Percentiles rank a stretch among this genome's conserved stretches.
phyloP scores from a whole-genome alignment of 1,139 yeast species.

The Hansenula lynferdii region DNA sequence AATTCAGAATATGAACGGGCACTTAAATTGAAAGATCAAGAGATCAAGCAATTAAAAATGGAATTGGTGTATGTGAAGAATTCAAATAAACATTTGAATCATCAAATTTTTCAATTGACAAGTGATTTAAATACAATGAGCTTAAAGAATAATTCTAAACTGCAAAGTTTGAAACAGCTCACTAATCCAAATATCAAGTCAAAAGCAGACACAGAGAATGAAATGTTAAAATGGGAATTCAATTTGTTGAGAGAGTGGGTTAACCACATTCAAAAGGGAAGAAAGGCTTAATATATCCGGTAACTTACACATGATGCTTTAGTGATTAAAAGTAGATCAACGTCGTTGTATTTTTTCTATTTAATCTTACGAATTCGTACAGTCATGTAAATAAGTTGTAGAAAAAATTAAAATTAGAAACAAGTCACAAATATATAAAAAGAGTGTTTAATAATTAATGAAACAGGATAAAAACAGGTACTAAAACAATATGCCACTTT shows the following conservation, averaged over 20 bases:
- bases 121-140: constrained; percentile 2
- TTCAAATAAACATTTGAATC: constrained; percentile 3
- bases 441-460: too few relatives aligned
- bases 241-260: constrained; percentile 9
- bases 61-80: not conserved
- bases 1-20: not conserved
- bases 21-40: not conserved
- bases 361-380: not conserved
- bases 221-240: constrained; percentile 10
- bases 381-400: not conserved
- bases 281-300: not conserved
- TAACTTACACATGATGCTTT: too few relatives aligned
- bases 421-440: too few relatives aligned
- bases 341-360: too few relatives aligned
- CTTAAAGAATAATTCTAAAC: not conserved
- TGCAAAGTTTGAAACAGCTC: too few relatives aligned
- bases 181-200: too few relatives aligned
- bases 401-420: too few relatives aligned
- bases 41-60: constrained; percentile 2
- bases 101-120: constrained; percentile 5
- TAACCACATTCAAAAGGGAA: not conserved
- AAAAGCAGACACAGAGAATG: too few relatives aligned
- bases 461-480: too few relatives aligned
- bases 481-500: too few relatives aligned
- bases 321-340: too few relatives aligned